Percentiles rank a stretch among this genome's conserved stretches.
Conservation (phyloP, 805 yeast genomes). For the Grigorovia humatica region DNA sequence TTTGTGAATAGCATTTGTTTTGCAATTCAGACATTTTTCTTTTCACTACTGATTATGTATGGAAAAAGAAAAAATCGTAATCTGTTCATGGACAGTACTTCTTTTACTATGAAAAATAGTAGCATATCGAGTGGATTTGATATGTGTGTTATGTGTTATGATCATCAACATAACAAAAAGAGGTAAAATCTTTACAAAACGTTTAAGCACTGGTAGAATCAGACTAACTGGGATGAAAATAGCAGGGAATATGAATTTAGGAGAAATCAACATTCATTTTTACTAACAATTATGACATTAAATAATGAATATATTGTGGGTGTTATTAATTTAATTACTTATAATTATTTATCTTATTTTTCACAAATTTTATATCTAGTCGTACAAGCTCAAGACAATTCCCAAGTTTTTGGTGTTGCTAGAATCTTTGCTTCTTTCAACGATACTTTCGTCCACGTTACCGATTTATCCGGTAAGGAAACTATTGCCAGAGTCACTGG, state of each 20-base stretch:
- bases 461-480: conserved; percentile 99
- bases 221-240: neutral
- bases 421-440: conserved; percentile 99
- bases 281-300: neutral
- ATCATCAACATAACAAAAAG: neutral
- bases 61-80: neutral
- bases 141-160: too few relatives aligned
- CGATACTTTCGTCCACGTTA: conserved; percentile 99
- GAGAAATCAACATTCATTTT: neutral
- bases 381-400: conserved; percentile 82
- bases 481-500: conserved; percentile 99
- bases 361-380: conserved; percentile 4
- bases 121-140: neutral
- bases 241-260: too few relatives aligned
- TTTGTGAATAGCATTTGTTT: neutral
- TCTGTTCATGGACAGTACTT: neutral
- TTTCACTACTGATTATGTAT: too few relatives aligned
- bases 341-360: too few relatives aligned
- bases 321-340: neutral
- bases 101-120: neutral
- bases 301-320: neutral
- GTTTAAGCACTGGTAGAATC: neutral
- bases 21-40: neutral
- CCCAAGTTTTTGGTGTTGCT: conserved; percentile 99
- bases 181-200: neutral